phyloP scores from a whole-genome alignment of 352 stramenopile genomes.

The Phytopythium aichiense region DNA sequence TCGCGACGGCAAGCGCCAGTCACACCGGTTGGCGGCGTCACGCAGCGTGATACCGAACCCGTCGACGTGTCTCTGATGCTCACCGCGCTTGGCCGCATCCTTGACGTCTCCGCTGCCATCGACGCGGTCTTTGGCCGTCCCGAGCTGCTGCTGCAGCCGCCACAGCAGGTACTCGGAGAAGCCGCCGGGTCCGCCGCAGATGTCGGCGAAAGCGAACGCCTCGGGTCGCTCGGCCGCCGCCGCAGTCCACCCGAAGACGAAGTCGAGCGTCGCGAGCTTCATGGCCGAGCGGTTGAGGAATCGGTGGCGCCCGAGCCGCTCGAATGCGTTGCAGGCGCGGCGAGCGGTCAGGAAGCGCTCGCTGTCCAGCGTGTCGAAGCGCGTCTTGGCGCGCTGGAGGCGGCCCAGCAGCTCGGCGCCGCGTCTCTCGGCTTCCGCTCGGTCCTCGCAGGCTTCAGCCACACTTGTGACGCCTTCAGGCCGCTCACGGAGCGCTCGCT shows the following conservation, averaged over 20 bases:
- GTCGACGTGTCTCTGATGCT: conserved; percentile 3
- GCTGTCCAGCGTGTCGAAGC: conserved; percentile 33
- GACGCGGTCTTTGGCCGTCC: neutral
- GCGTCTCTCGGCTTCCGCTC: neutral
- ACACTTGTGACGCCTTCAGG: neutral
- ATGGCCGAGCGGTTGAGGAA: conserved; percentile 83
- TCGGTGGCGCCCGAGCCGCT: conserved; percentile 45
- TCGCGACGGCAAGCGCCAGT: conserved; percentile 32
- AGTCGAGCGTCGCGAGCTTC: conserved; percentile 76
- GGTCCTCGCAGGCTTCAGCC: neutral
- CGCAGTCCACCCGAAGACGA: conserved; percentile 50
- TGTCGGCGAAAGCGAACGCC: conserved; percentile 60
- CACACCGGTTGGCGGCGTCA: conserved; percentile 32
- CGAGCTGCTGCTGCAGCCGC: conserved; percentile 11
- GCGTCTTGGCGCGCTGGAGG: conserved; percentile 31
- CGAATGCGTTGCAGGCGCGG: conserved; percentile 44
- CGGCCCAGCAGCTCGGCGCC: conserved; percentile 22
- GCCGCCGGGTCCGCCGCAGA: conserved; percentile 73
- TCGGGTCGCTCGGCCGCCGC: neutral
- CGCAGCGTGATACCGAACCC: conserved; percentile 73
- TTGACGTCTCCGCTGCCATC: neutral
- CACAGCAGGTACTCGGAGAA: conserved; percentile 83
- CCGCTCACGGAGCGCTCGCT: conserved; percentile 5
- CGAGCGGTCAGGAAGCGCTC: conserved; percentile 37
- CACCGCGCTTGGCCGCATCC: neutral